Evolutionary conservation across 2,329 filamentous ascomycete genomes (phyloP).

Genomic region (Trichoderma semiorbis): DNA sequence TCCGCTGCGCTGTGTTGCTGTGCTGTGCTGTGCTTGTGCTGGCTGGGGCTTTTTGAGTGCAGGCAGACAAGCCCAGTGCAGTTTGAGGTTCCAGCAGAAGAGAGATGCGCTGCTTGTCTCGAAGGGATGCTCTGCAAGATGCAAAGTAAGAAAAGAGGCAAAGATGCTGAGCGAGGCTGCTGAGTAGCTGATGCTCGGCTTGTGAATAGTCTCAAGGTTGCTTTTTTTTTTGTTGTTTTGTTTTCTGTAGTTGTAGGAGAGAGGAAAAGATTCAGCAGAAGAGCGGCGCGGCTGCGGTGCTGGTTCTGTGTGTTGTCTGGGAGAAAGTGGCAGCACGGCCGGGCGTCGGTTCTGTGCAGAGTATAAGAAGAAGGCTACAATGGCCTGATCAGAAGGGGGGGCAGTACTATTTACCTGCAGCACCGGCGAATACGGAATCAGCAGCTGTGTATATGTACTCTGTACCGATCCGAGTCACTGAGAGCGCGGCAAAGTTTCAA

Average conservation of each 20-base stretch:
- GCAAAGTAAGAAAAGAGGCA: background rate
- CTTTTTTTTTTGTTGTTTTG: background rate
- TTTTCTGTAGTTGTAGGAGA: background rate
- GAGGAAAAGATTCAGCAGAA: background rate
- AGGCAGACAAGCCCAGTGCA: background rate
- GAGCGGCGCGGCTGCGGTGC: background rate
- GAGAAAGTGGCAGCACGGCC: background rate
- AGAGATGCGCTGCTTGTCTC: background rate
- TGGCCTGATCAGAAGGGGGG: background rate
- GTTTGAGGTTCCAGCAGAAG: background rate
- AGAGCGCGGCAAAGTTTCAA: background rate
- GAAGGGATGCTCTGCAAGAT: background rate
- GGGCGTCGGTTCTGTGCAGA: background rate
- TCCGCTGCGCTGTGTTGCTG: background rate
- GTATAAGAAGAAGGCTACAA: background rate
- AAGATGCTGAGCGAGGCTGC: slow-evolving; percentile 10
- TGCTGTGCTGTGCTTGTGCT: background rate
- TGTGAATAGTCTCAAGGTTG: background rate
- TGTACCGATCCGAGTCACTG: background rate
- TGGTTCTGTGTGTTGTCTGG: background rate
- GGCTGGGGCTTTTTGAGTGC: background rate
- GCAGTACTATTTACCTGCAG: background rate
- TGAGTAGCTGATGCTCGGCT: slow-evolving; percentile 11
- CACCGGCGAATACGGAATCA: background rate
- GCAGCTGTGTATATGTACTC: background rate